A percentile compares a stretch with the other conserved stretches of the same genome.
These are phyloP conservation scores for Mentha longifolia DNA, from an alignment of 257 asterid genomes.

Conservation along the genomic window DNA sequence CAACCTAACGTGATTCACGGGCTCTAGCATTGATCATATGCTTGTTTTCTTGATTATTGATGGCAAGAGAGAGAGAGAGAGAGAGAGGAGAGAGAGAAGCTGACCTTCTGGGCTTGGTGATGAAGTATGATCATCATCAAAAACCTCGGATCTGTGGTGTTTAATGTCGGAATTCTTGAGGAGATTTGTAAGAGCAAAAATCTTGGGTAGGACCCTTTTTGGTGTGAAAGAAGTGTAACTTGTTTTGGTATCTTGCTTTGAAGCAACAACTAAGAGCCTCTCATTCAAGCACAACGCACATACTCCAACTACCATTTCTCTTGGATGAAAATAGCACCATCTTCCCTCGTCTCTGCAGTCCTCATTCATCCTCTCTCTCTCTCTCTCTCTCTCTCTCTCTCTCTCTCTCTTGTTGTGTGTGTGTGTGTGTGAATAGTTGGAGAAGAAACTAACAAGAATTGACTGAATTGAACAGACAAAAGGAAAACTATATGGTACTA, in stretches of 20 bases:
- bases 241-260: constrained; percentile 39
- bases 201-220: constrained; percentile 50
- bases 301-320: constrained; percentile 61
- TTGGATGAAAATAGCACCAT: constrained; percentile 70
- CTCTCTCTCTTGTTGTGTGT: neutral
- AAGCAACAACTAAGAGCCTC: constrained; percentile 69
- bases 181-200: constrained; percentile 63
- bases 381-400: no score
- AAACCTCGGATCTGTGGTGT: constrained; percentile 46
- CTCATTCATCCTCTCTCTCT: constrained; percentile 35
- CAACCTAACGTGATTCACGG: neutral
- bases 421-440: neutral
- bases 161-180: constrained; percentile 48
- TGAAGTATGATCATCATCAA: constrained; percentile 33
- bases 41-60: constrained; percentile 11
- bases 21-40: neutral
- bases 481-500: neutral
- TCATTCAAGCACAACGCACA: constrained; percentile 82
- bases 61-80: neutral
- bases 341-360: constrained; percentile 35
- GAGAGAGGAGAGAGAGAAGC: neutral
- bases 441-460: constrained; percentile 13
- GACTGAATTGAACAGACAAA: constrained; percentile 22
- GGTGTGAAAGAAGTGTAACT: constrained; percentile 26
- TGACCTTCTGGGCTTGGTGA: constrained; percentile 73